These are phyloP conservation scores for Teunomyces kruisii DNA, from an alignment of 805 yeast genomes.

Conservation along the genomic window DNA sequence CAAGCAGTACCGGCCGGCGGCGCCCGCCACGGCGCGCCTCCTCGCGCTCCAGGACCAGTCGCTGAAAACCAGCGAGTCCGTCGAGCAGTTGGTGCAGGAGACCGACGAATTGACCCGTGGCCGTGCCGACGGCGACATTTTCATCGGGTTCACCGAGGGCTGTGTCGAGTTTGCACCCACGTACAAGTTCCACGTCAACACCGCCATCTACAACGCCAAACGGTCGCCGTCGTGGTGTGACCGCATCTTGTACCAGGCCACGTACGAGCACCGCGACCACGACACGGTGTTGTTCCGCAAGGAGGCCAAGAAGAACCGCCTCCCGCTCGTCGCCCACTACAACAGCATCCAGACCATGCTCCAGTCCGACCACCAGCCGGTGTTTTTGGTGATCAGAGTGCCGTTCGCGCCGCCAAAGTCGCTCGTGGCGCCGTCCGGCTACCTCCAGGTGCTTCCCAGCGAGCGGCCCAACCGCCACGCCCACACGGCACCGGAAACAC, in stretches of 20 bases:
- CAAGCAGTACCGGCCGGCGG: slow-evolving; percentile 15
- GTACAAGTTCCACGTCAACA: slow-evolving; percentile 60
- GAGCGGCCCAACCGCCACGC: slow-evolving; percentile 5
- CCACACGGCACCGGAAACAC: slow-evolving; percentile 3
- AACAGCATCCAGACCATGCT: slow-evolving; percentile 45
- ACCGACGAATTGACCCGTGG: slow-evolving; percentile 54
- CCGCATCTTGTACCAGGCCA: slow-evolving; percentile 61
- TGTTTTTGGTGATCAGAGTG: slow-evolving; percentile 49
- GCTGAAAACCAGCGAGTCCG: slow-evolving; percentile 9
- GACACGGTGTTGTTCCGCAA: background rate
- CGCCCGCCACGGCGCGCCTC: slow-evolving; percentile 17
- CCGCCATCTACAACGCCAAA: slow-evolving; percentile 53
- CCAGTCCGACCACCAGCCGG: slow-evolving; percentile 83
- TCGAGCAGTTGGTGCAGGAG: slow-evolving; percentile 23
- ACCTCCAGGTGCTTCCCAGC: slow-evolving; percentile 27
- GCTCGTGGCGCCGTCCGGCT: slow-evolving; percentile 28
- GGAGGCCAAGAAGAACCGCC: slow-evolving; percentile 3
- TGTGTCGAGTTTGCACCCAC: slow-evolving; percentile 73
- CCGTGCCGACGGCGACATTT: slow-evolving; percentile 42
- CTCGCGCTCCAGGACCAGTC: slow-evolving; percentile 24
- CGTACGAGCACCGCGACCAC: slow-evolving; percentile 21
- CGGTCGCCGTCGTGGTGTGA: slow-evolving; percentile 92
- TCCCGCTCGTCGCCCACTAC: slow-evolving; percentile 43
- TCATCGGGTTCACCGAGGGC: slow-evolving; percentile 67
- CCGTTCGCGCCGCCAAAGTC: slow-evolving; percentile 44